Conservation (phyloP, 768 basidiomycete species). For the Lentinula boryana region DNA sequence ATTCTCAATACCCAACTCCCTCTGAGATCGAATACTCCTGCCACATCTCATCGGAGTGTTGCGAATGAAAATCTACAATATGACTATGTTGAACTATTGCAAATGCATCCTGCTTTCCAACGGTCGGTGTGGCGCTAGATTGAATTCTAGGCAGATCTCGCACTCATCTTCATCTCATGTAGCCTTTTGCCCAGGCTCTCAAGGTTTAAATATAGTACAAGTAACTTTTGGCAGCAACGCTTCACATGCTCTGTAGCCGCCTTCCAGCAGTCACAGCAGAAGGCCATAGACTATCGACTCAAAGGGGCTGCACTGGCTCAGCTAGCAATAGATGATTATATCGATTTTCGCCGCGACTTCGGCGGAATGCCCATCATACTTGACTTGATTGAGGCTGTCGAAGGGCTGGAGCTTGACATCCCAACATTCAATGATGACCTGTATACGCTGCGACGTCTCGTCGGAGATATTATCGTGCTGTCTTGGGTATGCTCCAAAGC, state of each 20-base stretch:
- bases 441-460: slow-evolving; percentile 28
- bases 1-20: slow-evolving; percentile 28
- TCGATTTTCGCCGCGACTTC: slow-evolving; percentile 38
- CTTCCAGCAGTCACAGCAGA: slow-evolving; percentile 28
- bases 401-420: slow-evolving; percentile 35
- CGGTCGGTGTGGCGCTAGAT: background rate
- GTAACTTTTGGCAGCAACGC: background rate
- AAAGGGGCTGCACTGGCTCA: slow-evolving; percentile 24
- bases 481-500: slow-evolving; percentile 36
- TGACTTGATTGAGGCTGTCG: slow-evolving; percentile 46
- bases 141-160: background rate
- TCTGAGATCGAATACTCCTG: slow-evolving; percentile 9
- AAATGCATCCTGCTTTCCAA: background rate
- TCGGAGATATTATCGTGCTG: slow-evolving; percentile 46
- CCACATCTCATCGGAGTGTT: slow-evolving; percentile 15
- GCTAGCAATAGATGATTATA: slow-evolving; percentile 43
- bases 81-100: background rate
- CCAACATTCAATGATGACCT: slow-evolving; percentile 19
- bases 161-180: background rate
- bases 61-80: slow-evolving; percentile 7
- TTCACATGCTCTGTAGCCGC: slow-evolving; percentile 18
- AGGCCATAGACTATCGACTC: slow-evolving; percentile 19
- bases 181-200: background rate
- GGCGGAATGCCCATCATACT: slow-evolving; percentile 46
- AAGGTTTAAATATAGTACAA: background rate